These are phyloP conservation scores for Pseudogymnoascus sp. DNA, from an alignment of 2,329 filamentous ascomycete species.

Conservation along the genomic window DNA sequence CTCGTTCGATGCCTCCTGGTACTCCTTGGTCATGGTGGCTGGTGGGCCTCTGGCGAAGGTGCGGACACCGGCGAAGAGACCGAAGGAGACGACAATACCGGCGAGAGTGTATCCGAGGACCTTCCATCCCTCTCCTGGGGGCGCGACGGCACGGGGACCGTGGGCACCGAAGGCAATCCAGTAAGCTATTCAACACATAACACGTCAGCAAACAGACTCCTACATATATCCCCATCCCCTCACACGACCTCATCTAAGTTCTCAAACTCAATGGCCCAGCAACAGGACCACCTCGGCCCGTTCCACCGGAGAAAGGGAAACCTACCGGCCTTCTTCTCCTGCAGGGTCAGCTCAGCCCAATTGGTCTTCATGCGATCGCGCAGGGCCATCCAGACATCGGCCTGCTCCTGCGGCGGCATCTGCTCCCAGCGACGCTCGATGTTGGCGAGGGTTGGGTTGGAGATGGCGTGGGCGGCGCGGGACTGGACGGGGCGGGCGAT, in stretches of 20 bases:
- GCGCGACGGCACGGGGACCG: conserved; percentile 75
- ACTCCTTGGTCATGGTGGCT: conserved; percentile 91
- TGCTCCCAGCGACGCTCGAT: conserved; percentile 99
- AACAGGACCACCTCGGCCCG: neutral
- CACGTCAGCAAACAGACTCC: conserved; percentile 27
- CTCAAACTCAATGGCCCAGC: neutral
- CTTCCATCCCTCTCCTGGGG: conserved; percentile 78
- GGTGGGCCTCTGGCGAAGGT: conserved; percentile 65
- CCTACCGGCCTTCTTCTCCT: conserved; percentile 99
- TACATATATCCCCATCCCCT: neutral
- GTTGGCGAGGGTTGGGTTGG: conserved; percentile 92
- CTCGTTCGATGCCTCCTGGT: conserved; percentile 92
- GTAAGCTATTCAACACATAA: conserved; percentile 62
- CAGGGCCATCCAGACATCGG: conserved; percentile 96
- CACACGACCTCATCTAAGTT: neutral
- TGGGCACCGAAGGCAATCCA: conserved; percentile 98
- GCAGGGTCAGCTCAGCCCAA: conserved; percentile 89
- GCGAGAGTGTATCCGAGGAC: conserved; percentile 66
- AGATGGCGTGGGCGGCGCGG: conserved; percentile 75
- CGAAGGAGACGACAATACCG: conserved; percentile 60
- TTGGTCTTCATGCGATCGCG: conserved; percentile 97
- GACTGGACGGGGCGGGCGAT: conserved; percentile 9
- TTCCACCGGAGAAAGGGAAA: conserved; percentile 10
- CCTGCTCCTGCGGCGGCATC: conserved; percentile 98
- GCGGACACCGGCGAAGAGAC: conserved; percentile 67